phyloP scores from a whole-genome alignment of 2,329 filamentous ascomycete species.

The Falciphora oryzae region DNA sequence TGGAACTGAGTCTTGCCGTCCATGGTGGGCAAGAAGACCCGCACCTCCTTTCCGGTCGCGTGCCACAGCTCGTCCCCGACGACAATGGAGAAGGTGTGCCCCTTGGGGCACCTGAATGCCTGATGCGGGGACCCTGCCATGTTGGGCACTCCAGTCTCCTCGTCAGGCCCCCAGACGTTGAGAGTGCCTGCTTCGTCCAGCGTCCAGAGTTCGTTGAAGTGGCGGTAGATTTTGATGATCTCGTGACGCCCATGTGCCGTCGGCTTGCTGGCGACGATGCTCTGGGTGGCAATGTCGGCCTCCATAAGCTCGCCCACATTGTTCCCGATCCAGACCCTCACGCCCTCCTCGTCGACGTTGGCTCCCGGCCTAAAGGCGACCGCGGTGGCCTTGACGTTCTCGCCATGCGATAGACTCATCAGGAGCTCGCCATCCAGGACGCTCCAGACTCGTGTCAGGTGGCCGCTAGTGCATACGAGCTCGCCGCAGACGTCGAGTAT shows the following conservation, averaged over 20 bases:
- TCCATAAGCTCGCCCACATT: slow-evolving; percentile 85
- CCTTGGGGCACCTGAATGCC: slow-evolving; percentile 71
- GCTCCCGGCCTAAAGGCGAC: slow-evolving; percentile 79
- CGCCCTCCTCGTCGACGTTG: slow-evolving; percentile 74
- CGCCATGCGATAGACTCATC: slow-evolving; percentile 76
- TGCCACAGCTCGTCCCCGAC: slow-evolving; percentile 85
- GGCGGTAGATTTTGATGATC: slow-evolving; percentile 77
- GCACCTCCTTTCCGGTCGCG: slow-evolving; percentile 78
- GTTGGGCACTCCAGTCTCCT: slow-evolving; percentile 60
- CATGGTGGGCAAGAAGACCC: slow-evolving; percentile 71
- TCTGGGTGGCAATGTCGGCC: slow-evolving; percentile 71
- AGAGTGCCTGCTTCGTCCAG: slow-evolving; percentile 84
- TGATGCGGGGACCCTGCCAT: slow-evolving; percentile 65
- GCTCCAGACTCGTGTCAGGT: slow-evolving; percentile 84
- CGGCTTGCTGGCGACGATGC: slow-evolving; percentile 60
- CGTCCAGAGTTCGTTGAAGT: slow-evolving; percentile 88
- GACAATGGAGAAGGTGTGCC: slow-evolving; percentile 83
- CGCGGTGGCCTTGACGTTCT: slow-evolving; percentile 75
- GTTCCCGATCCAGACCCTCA: slow-evolving; percentile 82
- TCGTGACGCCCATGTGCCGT: slow-evolving; percentile 73
- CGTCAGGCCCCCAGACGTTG: slow-evolving; percentile 77
- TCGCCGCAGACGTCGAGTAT: slow-evolving; percentile 85
- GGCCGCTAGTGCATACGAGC: slow-evolving; percentile 79
- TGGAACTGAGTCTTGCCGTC: slow-evolving; percentile 68
- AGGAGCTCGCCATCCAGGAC: slow-evolving; percentile 73